Evolutionary conservation across 2,329 filamentous ascomycete species (phyloP).

Genomic region (Tolypocladium inflatum): DNA sequence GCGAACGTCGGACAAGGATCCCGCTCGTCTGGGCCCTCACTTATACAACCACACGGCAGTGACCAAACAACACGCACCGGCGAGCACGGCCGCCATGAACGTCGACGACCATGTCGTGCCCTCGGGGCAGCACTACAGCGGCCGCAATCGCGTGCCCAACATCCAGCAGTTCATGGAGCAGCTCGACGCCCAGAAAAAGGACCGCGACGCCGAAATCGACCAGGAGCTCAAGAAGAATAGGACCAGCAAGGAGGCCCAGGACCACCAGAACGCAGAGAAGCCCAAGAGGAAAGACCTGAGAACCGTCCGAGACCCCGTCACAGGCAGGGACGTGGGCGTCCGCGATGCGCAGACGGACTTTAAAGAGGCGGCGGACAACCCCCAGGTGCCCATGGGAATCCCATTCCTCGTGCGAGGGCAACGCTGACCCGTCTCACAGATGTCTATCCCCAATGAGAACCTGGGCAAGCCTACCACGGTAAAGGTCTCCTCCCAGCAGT

Average conservation of each 20-base stretch:
- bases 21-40: background rate
- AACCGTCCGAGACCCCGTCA: slow-evolving; percentile 76
- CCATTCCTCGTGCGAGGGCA: accelerated
- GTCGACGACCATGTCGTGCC: slow-evolving; percentile 30
- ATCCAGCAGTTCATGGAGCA: slow-evolving; percentile 74
- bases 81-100: slow-evolving; percentile 20
- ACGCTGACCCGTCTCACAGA: slow-evolving; percentile 25
- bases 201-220: slow-evolving; percentile 65
- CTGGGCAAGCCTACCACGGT: slow-evolving; percentile 65
- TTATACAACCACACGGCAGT: background rate
- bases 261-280: slow-evolving; percentile 30
- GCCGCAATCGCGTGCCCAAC: slow-evolving; percentile 74
- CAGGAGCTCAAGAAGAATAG: slow-evolving; percentile 33
- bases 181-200: slow-evolving; percentile 69
- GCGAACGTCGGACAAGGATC: background rate
- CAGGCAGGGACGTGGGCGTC: slow-evolving; percentile 76
- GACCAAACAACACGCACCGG: background rate
- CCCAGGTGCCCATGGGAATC: slow-evolving; percentile 39
- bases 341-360: slow-evolving; percentile 66
- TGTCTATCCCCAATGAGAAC: slow-evolving; percentile 86
- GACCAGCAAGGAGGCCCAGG: slow-evolving; percentile 24
- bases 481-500: slow-evolving; percentile 61
- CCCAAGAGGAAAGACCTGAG: slow-evolving; percentile 46
- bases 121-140: slow-evolving; percentile 66
- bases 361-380: slow-evolving; percentile 61